Evolutionary conservation across 306 rosid species (phyloP).

Genomic region (Oemleria cerasiformis): DNA sequence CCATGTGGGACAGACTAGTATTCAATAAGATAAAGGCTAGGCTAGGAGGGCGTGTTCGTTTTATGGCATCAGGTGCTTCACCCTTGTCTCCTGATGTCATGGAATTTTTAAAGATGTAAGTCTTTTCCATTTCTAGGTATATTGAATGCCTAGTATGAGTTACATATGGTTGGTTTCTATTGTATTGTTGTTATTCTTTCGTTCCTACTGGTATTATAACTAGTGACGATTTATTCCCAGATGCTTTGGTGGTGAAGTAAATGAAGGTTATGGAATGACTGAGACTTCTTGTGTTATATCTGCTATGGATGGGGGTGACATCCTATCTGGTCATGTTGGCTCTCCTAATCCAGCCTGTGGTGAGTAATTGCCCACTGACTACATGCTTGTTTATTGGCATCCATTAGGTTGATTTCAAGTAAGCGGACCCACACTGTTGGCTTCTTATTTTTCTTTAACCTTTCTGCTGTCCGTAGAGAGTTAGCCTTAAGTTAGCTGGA

Average conservation of each 20-base stretch:
- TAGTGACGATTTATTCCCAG: slow-evolving; percentile 41
- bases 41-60: slow-evolving; percentile 96
- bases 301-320: slow-evolving; percentile 61
- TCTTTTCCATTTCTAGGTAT: slow-evolving; percentile 18
- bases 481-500: not conserved
- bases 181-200: not conserved
- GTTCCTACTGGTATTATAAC: slow-evolving; percentile 17
- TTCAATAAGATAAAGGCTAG: slow-evolving; percentile 91
- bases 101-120: slow-evolving; percentile 95
- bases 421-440: not conserved
- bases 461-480: not conserved
- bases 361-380: slow-evolving; percentile 41
- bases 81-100: slow-evolving; percentile 93
- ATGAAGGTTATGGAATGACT: slow-evolving; percentile 99
- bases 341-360: slow-evolving; percentile 92
- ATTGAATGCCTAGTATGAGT: slow-evolving; percentile 16
- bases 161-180: slow-evolving; percentile 8
- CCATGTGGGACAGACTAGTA: slow-evolving; percentile 95
- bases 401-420: not conserved
- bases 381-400: not conserved
- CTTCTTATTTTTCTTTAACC: not conserved
- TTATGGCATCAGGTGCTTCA: slow-evolving; percentile 90
- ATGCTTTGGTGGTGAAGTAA: slow-evolving; percentile 78
- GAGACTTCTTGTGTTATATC: slow-evolving; percentile 87
- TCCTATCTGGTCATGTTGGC: slow-evolving; percentile 82